A percentile compares a stretch with the other conserved stretches of the same genome.
Evolutionary conservation across 257 asterid species (phyloP).

Genomic region (Solanum sejunctum): DNA sequence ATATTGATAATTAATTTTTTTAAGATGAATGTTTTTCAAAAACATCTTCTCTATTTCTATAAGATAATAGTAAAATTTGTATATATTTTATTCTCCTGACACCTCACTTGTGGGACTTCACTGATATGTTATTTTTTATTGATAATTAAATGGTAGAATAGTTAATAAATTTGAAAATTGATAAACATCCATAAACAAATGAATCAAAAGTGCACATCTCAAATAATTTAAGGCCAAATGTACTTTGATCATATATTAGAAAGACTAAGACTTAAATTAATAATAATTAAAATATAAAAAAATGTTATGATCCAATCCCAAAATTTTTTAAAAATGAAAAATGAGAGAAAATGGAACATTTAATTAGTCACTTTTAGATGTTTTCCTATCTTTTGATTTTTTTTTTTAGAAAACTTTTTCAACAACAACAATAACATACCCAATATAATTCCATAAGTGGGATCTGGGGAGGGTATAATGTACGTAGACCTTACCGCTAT

Average conservation of each 20-base stretch:
- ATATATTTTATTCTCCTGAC: too few relatives aligned
- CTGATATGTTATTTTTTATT: too few relatives aligned
- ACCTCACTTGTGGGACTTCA: too few relatives aligned
- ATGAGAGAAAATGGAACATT: not conserved
- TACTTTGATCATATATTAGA: not conserved
- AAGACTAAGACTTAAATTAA: not conserved
- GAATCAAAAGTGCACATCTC: not conserved
- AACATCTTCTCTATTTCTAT: too few relatives aligned
- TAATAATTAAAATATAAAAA: not conserved
- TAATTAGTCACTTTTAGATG: not conserved
- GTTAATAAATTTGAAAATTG: not conserved
- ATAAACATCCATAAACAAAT: not conserved
- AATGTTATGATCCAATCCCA: not conserved
- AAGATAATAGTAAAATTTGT: too few relatives aligned
- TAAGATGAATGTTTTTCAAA: too few relatives aligned
- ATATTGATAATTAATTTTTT: not conserved
- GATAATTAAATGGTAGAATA: too few relatives aligned
- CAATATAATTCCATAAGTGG: too few relatives aligned
- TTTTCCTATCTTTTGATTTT: not conserved
- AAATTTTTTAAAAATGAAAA: not conserved
- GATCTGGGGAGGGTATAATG: too few relatives aligned
- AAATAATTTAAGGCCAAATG: not conserved
- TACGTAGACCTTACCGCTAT: too few relatives aligned
- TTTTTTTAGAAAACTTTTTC: too few relatives aligned
- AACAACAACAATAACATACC: too few relatives aligned